Percentiles rank a stretch among this genome's conserved stretches.
Evolutionary conservation across 768 basidiomycete genomes (phyloP).

Genomic region (Lactarius pseudohatsudake): DNA sequence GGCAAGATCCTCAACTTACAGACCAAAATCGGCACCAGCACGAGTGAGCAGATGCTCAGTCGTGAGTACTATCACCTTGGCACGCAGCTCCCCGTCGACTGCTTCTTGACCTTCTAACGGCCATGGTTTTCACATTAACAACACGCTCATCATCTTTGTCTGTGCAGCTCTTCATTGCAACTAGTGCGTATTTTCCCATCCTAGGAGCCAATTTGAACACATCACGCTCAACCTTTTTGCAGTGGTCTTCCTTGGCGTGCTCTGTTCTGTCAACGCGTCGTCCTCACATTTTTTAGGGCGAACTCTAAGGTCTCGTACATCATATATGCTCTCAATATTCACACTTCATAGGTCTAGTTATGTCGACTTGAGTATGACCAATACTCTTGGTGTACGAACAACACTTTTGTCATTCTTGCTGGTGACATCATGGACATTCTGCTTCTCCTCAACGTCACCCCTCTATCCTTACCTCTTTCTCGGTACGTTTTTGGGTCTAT

Average conservation of each 20-base stretch:
- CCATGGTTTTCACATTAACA: constrained; percentile 99
- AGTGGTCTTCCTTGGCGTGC: constrained; percentile 96
- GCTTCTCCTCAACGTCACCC: too few species aligned
- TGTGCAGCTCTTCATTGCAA: constrained; percentile 92
- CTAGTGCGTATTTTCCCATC: constrained; percentile 53
- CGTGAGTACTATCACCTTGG: constrained; percentile 99
- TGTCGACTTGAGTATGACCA: too few species aligned
- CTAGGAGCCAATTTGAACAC: constrained; percentile 26
- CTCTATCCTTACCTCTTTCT: too few species aligned
- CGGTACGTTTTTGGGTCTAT: too few species aligned
- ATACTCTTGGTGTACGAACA: too few species aligned
- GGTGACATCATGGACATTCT: too few species aligned
- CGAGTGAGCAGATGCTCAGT: constrained; percentile 99
- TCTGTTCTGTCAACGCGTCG: too few species aligned
- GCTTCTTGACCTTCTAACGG: constrained; percentile 99
- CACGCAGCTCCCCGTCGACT: constrained; percentile 95
- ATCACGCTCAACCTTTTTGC: constrained; percentile 10
- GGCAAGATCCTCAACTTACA: constrained; percentile 99
- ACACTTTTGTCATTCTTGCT: too few species aligned
- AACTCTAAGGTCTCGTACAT: too few species aligned
- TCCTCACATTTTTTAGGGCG: too few species aligned
- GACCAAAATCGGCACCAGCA: constrained; percentile 99
- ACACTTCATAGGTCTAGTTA: too few species aligned
- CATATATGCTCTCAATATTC: too few species aligned
- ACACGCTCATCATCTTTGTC: constrained; percentile 98